These are phyloP conservation scores for Chaetomiaceae sp. DNA, from an alignment of 2,329 filamentous ascomycete genomes.

Conservation along the genomic window DNA sequence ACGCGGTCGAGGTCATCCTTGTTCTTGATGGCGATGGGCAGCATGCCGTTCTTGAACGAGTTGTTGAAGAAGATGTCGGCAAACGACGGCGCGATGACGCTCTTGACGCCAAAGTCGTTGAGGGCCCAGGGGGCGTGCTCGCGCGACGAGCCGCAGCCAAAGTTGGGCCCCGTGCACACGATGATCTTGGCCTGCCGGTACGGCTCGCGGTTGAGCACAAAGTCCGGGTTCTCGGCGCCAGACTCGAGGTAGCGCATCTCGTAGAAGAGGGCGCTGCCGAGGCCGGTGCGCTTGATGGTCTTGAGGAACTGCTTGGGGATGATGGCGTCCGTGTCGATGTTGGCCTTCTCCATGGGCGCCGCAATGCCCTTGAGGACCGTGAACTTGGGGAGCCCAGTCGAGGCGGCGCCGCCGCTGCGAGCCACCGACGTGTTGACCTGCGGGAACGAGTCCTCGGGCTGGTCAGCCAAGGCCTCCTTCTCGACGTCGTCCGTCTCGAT, in stretches of 20 bases:
- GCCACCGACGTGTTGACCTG: slow-evolving; percentile 58
- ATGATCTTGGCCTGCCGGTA: slow-evolving; percentile 84
- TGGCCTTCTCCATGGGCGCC: slow-evolving; percentile 79
- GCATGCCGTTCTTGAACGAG: slow-evolving; percentile 99
- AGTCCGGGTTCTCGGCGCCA: slow-evolving; percentile 70
- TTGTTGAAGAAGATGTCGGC: slow-evolving; percentile 99
- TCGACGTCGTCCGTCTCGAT: slow-evolving; percentile 48
- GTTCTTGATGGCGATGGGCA: slow-evolving; percentile 74
- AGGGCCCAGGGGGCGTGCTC: slow-evolving; percentile 98
- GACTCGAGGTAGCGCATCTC: slow-evolving; percentile 72
- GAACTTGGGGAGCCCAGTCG: slow-evolving; percentile 73
- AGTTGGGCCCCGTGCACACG: slow-evolving; percentile 87
- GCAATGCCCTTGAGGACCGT: slow-evolving; percentile 78
- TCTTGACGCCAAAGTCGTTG: slow-evolving; percentile 92
- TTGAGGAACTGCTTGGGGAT: slow-evolving; percentile 99
- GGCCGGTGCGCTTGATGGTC: slow-evolving; percentile 95
- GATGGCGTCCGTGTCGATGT: slow-evolving; percentile 98
- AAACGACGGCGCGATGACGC: slow-evolving; percentile 80
- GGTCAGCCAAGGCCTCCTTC: slow-evolving; percentile 50
- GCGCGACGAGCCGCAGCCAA: slow-evolving; percentile 86
- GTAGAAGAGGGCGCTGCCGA: slow-evolving; percentile 83
- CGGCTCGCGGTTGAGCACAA: slow-evolving; percentile 85
- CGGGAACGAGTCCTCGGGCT: slow-evolving; percentile 58
- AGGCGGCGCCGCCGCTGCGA: slow-evolving; percentile 43
- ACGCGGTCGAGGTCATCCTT: slow-evolving; percentile 62